These are phyloP conservation scores for Phytophthora cajani DNA, from an alignment of 352 stramenopile species.

Conservation along the genomic window DNA sequence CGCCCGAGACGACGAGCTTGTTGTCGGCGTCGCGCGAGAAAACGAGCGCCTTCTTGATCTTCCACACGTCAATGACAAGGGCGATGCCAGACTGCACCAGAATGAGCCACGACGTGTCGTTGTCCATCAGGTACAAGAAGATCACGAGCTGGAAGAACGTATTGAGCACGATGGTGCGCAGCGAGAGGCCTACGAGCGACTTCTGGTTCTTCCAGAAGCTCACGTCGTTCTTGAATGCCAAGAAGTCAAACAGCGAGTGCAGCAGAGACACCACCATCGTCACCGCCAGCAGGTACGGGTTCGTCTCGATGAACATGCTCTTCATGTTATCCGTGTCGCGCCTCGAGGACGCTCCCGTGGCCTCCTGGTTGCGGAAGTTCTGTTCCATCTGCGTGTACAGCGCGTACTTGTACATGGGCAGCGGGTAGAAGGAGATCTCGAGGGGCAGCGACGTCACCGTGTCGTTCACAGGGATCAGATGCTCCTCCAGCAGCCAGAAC, in stretches of 20 bases:
- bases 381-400: conserved; percentile 94
- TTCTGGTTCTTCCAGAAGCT: conserved; percentile 99
- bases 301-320: conserved; percentile 97
- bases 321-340: conserved; percentile 94
- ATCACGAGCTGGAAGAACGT: conserved; percentile 98
- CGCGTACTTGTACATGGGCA: conserved; percentile 93
- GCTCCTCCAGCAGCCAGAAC: conserved; percentile 94
- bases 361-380: conserved; percentile 92
- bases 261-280: conserved; percentile 96
- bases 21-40: conserved; percentile 83
- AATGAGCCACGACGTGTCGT: conserved; percentile 97
- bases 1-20: conserved; percentile 82
- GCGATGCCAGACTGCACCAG: conserved; percentile 85
- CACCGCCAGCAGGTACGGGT: conserved; percentile 95
- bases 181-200: conserved; percentile 94
- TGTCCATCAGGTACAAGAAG: conserved; percentile 98
- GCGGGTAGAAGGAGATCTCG: conserved; percentile 85
- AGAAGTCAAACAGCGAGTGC: conserved; percentile 98
- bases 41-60: conserved; percentile 93
- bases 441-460: conserved; percentile 82
- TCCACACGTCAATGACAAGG: conserved; percentile 92
- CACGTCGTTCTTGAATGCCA: conserved; percentile 99
- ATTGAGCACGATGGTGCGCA: conserved; percentile 95
- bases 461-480: conserved; percentile 91
- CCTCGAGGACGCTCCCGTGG: conserved; percentile 90